Base-by-base conservation (phyloP, 2,329 filamentous ascomycete species). In the Trichoderma guizhouense region DNA sequence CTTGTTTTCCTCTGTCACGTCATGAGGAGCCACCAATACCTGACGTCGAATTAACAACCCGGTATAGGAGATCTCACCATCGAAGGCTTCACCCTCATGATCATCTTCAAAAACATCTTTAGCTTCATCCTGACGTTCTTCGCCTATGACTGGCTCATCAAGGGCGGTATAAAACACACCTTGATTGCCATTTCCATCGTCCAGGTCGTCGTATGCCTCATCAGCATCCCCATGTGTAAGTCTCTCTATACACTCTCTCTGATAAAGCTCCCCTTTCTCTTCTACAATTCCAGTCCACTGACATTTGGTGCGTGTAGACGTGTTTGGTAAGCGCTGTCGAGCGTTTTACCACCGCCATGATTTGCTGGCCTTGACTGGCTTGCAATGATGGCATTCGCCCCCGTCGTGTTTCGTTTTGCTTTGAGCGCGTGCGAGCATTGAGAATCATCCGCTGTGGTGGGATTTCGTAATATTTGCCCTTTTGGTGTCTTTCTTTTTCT, bases 91-190 rank as follows among this genome's bases (percentile, higher is more conserved):
- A 97, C 94, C 0, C 93, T 93, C 81, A 88, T 96, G 79, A 88
- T 97, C 74, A 91, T 97, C 69, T 97, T 98, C 86, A 98, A 98
- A 83, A 97, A 98, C 81, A 88, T 98, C 74, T 97, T 98, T 83
- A 93, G 91, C 74, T 98, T 97, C 77, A 89, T 90, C 7, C 84
- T 98, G 71, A 97, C 95, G 0, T 97, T 91, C 79, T 92, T 89
- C 75, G 94, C 93, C 1, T 97, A 93, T 77, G 86, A 94, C 71
- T 98, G 95, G 95, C 86, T 97, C 30, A 86, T 92, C 11, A 75
- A 83, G 1, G 89, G 89, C 2, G 88, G 91, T n/a, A 88, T 89
- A 72, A 85, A 87, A 61, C 80, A 81, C 6, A 84, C 83, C 0
- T 95, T 98, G 81, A 86, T 92, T 69, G 86, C 88, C 24, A 87